Percentiles rank a stretch among this genome's conserved stretches.
Evolutionary conservation across 2,329 filamentous ascomycete species (phyloP).

Genomic region (Calycina herbarum): DNA sequence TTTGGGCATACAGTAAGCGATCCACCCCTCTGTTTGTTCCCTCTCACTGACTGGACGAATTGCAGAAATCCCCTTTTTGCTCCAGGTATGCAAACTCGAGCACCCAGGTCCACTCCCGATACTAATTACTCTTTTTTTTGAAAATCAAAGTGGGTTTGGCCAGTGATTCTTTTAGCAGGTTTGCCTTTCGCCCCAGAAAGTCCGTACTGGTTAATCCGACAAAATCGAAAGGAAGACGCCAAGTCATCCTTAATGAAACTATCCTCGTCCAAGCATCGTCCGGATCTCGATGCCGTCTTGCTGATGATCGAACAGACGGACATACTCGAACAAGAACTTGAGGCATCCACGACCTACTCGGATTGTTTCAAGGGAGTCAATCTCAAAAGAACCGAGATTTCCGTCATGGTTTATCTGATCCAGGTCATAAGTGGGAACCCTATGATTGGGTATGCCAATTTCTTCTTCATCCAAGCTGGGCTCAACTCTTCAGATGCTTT

Average conservation of each 20-base stretch:
- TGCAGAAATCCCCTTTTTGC: background rate
- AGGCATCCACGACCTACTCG: conserved; percentile 44
- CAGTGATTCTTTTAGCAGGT: conserved; percentile 44
- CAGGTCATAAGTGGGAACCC: conserved; percentile 26
- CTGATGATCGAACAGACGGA: conserved; percentile 57
- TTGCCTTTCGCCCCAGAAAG: conserved; percentile 48
- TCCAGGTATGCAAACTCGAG: background rate
- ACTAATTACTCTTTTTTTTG: conserved; percentile 23
- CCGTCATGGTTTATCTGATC: conserved; percentile 49
- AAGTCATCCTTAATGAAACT: conserved; percentile 32
- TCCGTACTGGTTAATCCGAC: conserved; percentile 50
- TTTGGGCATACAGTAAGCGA: conserved; percentile 25
- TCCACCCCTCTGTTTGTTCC: too few relatives aligned
- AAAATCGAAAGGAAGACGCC: conserved; percentile 44
- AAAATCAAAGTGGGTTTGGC: conserved; percentile 45
- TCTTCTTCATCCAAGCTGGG: conserved; percentile 52
- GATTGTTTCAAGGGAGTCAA: conserved; percentile 56
- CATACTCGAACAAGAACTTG: conserved; percentile 49
- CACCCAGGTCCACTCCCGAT: background rate
- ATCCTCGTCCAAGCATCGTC: conserved; percentile 44
- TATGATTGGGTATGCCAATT: conserved; percentile 50
- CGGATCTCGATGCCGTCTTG: conserved; percentile 46
- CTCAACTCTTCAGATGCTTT: conserved; percentile 54
- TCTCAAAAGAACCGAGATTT: conserved; percentile 52
- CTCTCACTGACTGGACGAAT: background rate